Base-by-base conservation (phyloP, 2,329 filamentous ascomycete genomes). In the Blastomyces parvus region DNA sequence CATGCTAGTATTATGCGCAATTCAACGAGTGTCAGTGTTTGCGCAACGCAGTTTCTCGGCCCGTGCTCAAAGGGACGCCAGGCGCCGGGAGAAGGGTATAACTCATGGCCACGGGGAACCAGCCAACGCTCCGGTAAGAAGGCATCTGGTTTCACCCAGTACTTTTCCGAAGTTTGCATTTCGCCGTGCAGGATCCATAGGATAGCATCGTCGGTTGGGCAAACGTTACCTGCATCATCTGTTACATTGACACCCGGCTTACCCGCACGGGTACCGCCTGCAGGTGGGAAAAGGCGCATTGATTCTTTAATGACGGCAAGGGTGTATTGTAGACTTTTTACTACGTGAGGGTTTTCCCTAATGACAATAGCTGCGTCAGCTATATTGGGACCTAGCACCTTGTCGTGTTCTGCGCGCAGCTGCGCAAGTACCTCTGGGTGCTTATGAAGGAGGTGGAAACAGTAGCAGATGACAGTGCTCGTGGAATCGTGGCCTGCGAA, bases 291-390 rank as follows among this genome's bases (percentile, higher is more conserved):
- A n/a, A 85, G 69, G 3, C 83, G 78, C 1, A 85, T 74, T 0
- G 78, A 76, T 70, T 86, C 84, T 64, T 82, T 82, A 64, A 83
- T 78, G 2, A 84, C 78, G 25, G 82, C 82, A 2, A 74, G 73
- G 1, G 82, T 84, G 69, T 82, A 84, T 0, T 78, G 74, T 22
- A 85, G 74, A 30, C 78, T 74, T 69, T 81, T 83, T 40, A 85
- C 72, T 1, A 82, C 74, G 3, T 75, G 69, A 0, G 81, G 77
- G 17, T 80, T 72, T 0, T 73, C 66, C 30, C 72, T 70, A n/a
- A 85, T 72, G 27, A 74, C 70, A 2, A 70, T 67, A 13, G 74
- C 75, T 0, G 76, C 74, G 1, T 69, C 68, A 4, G 73, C 67
- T 3, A 74, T 68, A 46, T 81, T 75, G 0, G 75, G 63, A 13